Conservation (phyloP, 768 basidiomycete species). For the Macrolepiota fuliginosa region DNA sequence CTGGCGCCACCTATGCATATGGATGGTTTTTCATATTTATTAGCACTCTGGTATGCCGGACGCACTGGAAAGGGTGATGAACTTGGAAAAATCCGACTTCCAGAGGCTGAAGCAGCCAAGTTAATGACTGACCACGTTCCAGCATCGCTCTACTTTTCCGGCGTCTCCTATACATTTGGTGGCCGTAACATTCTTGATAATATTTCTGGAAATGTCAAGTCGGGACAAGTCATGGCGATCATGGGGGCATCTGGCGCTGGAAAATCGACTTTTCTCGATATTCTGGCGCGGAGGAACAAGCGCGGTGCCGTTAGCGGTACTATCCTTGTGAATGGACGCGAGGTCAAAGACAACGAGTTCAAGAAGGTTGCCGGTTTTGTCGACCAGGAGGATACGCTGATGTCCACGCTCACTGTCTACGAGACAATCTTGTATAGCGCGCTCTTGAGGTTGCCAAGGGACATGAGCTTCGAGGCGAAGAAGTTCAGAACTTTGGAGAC, state of each 20-base stretch:
- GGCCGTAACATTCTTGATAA: conserved; percentile 69
- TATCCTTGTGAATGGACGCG: conserved; percentile 83
- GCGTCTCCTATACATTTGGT: conserved; percentile 74
- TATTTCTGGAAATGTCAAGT: conserved; percentile 80
- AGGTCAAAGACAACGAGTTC: conserved; percentile 72
- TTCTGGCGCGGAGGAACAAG: conserved; percentile 89
- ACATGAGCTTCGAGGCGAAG: conserved; percentile 97
- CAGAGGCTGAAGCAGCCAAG: conserved; percentile 76
- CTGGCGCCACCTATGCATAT: neutral
- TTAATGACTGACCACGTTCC: conserved; percentile 95
- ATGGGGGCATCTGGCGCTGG: conserved; percentile 98
- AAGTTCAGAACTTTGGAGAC: conserved; percentile 93
- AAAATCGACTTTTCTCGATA: conserved; percentile 95
- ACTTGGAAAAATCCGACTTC: conserved; percentile 71
- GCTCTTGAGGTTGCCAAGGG: conserved; percentile 82
- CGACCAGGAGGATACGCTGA: conserved; percentile 97
- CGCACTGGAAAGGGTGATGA: conserved; percentile 65
- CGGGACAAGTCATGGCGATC: conserved; percentile 91
- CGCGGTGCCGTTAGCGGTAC: conserved; percentile 71
- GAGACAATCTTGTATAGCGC: conserved; percentile 97
- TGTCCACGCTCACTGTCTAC: conserved; percentile 96
- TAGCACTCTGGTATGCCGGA: conserved; percentile 89
- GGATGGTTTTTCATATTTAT: neutral
- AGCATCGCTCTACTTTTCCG: conserved; percentile 87
- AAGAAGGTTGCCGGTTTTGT: conserved; percentile 91